Percentiles rank a stretch among this genome's conserved stretches.
These are phyloP conservation scores for Odonthalia washingtoniensis DNA, from an alignment of 31 red algal species.

Conservation along the genomic window DNA sequence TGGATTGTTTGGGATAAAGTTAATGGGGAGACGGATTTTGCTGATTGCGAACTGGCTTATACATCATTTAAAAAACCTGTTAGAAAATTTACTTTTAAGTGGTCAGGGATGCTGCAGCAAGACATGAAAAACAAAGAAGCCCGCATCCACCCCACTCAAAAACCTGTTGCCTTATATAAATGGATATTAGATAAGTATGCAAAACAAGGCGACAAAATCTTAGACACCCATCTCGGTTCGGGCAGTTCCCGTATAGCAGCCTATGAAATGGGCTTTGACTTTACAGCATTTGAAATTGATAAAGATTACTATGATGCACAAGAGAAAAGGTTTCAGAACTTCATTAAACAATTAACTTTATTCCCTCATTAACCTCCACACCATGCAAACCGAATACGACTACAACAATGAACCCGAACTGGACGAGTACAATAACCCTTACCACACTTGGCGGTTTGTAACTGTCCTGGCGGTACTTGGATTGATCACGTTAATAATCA, in stretches of 20 bases:
- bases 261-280: not conserved
- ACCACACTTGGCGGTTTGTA: no score
- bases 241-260: not conserved
- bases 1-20: conserved; percentile 10
- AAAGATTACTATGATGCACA: conserved; percentile 21
- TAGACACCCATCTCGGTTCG: conserved; percentile 3
- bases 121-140: conserved; percentile 5
- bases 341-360: conserved; percentile 1
- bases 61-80: conserved; percentile 1
- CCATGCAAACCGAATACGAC: no score
- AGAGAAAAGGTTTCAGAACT: not conserved
- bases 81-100: not conserved
- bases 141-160: conserved; percentile 13
- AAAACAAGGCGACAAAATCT: conserved; percentile 5
- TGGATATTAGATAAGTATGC: conserved; percentile 24
- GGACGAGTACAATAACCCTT: no score
- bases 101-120: not conserved
- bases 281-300: conserved; percentile 17
- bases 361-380: no score
- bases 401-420: no score
- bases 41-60: conserved; percentile 7
- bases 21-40: not conserved
- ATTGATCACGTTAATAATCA: no score
- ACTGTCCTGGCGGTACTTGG: no score
- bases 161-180: conserved; percentile 13